Evolutionary conservation across 768 basidiomycete species (phyloP).

Genomic region (Mycena indigotica): DNA sequence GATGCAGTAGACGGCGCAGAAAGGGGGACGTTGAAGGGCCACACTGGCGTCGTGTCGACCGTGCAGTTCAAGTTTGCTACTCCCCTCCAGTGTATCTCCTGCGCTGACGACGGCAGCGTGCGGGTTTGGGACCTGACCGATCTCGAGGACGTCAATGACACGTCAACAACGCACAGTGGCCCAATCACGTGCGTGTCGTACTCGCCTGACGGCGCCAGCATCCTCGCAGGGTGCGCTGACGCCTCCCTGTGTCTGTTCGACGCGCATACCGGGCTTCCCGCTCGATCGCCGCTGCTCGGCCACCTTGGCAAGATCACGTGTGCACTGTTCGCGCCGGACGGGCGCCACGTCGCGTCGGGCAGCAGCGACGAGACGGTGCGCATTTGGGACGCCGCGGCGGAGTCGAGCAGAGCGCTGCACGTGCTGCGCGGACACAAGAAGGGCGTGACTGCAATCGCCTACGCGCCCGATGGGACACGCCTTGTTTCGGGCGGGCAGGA

Average conservation of each 20-base stretch:
- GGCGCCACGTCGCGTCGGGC: neutral
- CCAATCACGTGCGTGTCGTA: neutral
- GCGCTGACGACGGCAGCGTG: neutral
- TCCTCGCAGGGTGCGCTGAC: slow-evolving; percentile 22
- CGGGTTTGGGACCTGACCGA: no score
- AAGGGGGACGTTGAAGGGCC: slow-evolving; percentile 15
- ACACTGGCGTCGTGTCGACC: slow-evolving; percentile 15
- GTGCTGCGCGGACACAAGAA: neutral
- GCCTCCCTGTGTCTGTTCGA: neutral
- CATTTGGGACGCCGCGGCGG: slow-evolving; percentile 15
- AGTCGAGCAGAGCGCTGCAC: neutral
- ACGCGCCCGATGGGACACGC: neutral
- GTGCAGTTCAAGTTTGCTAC: slow-evolving; percentile 26
- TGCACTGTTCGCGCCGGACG: neutral
- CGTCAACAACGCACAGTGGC: neutral
- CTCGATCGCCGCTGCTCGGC: neutral
- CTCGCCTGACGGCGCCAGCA: slow-evolving; percentile 6
- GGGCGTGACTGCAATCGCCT: neutral
- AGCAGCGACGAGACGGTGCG: slow-evolving; percentile 18
- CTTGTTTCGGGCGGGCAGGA: neutral
- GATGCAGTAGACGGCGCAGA: slow-evolving; percentile 18
- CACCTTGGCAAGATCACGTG: neutral
- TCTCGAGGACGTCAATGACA: neutral
- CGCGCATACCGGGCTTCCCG: neutral
- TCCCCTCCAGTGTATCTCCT: neutral